phyloP scores from a whole-genome alignment of 305 asterid species.

The Fraxinus paxiana region DNA sequence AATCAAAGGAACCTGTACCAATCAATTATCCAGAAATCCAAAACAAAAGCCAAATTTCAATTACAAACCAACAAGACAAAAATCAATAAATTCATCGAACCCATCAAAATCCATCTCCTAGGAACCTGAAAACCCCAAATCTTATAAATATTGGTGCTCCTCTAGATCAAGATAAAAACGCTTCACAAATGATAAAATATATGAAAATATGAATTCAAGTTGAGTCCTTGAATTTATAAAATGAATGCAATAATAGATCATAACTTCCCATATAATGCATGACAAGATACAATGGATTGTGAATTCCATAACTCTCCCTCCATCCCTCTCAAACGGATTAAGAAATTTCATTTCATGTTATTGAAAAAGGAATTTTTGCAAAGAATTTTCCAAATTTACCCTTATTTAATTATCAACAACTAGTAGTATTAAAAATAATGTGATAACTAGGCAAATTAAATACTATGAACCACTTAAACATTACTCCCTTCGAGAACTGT shows the following conservation, averaged over 20 bases:
- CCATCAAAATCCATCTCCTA: not conserved
- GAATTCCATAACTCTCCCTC: not conserved
- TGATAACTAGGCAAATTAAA: not conserved
- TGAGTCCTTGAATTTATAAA: not conserved
- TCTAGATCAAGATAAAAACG: not conserved
- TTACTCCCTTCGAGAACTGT: not conserved
- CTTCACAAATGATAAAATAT: not conserved
- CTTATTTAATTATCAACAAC: not conserved
- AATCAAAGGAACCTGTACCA: conserved; percentile 12
- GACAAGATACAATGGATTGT: not conserved
- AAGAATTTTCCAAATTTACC: not conserved
- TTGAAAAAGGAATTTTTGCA: not conserved
- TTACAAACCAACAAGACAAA: not conserved
- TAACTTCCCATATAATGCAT: not conserved
- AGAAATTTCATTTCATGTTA: not conserved
- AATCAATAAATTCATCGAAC: not conserved
- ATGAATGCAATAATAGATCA: not conserved
- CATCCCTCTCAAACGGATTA: not conserved
- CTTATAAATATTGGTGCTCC: not conserved
- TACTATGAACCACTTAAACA: not conserved
- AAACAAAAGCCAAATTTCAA: not conserved
- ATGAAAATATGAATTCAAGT: not conserved
- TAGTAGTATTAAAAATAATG: not conserved
- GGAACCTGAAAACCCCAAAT: not conserved
- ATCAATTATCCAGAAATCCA: not conserved